Conservation (phyloP, 2,329 filamentous ascomycete species). For the Sphaerulina musiva region DNA sequence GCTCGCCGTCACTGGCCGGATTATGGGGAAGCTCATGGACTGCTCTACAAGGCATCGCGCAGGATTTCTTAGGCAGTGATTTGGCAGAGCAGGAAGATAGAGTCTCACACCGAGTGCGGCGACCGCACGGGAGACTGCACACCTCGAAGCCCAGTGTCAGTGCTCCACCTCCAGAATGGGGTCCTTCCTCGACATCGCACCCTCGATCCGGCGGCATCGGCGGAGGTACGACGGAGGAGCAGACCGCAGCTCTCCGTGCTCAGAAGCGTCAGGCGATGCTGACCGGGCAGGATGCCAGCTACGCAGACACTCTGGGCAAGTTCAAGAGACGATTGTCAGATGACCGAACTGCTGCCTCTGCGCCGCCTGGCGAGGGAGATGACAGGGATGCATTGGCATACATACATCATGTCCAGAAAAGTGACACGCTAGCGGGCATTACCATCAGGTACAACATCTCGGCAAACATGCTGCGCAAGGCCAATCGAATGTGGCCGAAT, state of each 20-base stretch:
- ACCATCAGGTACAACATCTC: constrained; percentile 85
- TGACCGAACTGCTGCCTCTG: constrained; percentile 46
- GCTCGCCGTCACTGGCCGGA: constrained; percentile 35
- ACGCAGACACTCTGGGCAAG: constrained; percentile 42
- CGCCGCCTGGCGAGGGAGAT: constrained; percentile 51
- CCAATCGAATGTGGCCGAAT: constrained; percentile 91
- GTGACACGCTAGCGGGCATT: constrained; percentile 85
- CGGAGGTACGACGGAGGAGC: constrained; percentile 41
- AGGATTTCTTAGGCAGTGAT: constrained; percentile 43
- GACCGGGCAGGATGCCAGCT: constrained; percentile 33
- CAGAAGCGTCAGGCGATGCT: constrained; percentile 47
- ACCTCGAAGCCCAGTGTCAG: constrained; percentile 27
- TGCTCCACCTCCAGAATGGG: constrained; percentile 44
- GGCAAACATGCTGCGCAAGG: constrained; percentile 72
- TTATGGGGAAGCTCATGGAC: constrained; percentile 46
- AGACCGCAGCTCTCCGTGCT: constrained; percentile 42
- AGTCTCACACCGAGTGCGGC: constrained; percentile 28
- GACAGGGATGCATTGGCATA: constrained; percentile 77
- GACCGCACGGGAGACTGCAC: constrained; percentile 24
- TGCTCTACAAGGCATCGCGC: constrained; percentile 45
- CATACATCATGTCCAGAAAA: constrained; percentile 73
- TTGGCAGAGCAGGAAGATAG: constrained; percentile 12
- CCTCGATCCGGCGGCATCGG: constrained; percentile 37
- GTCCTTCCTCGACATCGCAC: constrained; percentile 34
- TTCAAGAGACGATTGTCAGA: constrained; percentile 64